Evolutionary conservation across 2,329 filamentous ascomycete genomes (phyloP).

Genomic region (Lecanoromycetidae sp.): DNA sequence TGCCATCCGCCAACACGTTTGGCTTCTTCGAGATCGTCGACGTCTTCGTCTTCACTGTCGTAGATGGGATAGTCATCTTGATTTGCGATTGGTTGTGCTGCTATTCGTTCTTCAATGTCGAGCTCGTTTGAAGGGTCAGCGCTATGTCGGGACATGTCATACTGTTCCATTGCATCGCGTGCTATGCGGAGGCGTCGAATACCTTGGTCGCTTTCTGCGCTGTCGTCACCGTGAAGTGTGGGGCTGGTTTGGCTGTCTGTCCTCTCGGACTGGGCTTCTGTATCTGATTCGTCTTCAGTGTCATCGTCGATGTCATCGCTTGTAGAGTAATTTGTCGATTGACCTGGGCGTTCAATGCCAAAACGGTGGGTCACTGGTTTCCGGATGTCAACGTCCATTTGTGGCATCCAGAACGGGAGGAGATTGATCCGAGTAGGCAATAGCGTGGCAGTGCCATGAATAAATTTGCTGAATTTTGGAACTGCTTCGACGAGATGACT

Average conservation of each 20-base stretch:
- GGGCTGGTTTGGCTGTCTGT: constrained; percentile 11
- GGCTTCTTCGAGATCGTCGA: constrained; percentile 66
- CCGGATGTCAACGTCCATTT: constrained; percentile 95
- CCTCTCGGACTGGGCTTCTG: constrained; percentile 2
- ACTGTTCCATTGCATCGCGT: constrained; percentile 38
- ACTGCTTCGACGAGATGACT: constrained; percentile 97
- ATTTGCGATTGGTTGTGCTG: constrained; percentile 44
- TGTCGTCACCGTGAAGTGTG: constrained; percentile 21
- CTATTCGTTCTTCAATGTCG: constrained; percentile 77
- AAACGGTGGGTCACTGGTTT: constrained; percentile 83
- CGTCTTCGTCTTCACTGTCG: constrained; percentile 71
- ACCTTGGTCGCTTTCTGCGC: constrained; percentile 32
- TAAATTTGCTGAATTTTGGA: constrained; percentile 98
- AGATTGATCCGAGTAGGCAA: constrained; percentile 81
- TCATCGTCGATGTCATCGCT: constrained; percentile 65
- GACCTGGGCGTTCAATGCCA: constrained; percentile 70
- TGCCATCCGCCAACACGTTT: constrained; percentile 62
- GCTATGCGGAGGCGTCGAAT: constrained; percentile 38
- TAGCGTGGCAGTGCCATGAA: constrained; percentile 80
- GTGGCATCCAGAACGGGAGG: constrained; percentile 92
- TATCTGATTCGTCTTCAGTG: constrained; percentile 20
- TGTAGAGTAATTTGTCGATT: constrained; percentile 62
- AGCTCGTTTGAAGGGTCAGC: constrained; percentile 39
- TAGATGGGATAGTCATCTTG: constrained; percentile 72
- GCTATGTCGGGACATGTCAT: constrained; percentile 35